Evolutionary conservation across 768 basidiomycete genomes (phyloP), one percentile per base, ranked within the genome.

Genomic region (Scleroderma citrinum): DNA sequence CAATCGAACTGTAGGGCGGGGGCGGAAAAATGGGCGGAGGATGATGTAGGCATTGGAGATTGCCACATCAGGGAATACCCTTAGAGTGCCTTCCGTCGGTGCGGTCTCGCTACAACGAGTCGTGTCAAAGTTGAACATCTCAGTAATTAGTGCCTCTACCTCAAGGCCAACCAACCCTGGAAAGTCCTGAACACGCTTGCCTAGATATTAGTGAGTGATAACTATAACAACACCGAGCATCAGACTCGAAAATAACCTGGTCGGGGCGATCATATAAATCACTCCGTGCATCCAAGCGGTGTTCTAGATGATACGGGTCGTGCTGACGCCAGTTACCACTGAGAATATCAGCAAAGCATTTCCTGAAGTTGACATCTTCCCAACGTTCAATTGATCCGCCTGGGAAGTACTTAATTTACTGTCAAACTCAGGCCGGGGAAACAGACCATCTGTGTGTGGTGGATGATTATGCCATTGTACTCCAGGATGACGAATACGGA

Each of bases 131-230:
- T 10, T 29, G n/a, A 16, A 14, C 24, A 2, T 8, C 5, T 44
- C 12, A 7, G 35, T 29, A 20, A 32, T n/a, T 16, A 52, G 16
- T 50, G 46, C 49, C 58, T 3, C 39, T 42, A 84, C 81, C 80
- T 82, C 71, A 85, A 71, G 2, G 84, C 74, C 13, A 85, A 62
- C 87, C 86, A 89, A n/a, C 85, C 86, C 57, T 88, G 87, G 70
- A 83, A 89, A 3, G 82, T 80, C 45, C 78, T 69, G 59, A 81
- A 79, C 7, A 79, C 71, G 48, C 63, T 77, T 20, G 76, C 72
- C 64, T 76, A 20, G 14, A 19, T 46, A 51, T 56, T 37, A 26
- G 30, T 38, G 7, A 17, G 40, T 43, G 23, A 43, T 21, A 42
- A 13, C 6, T 32, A 16, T 19, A 26, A 7, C 17, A 14, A n/a